Base-by-base conservation (phyloP, 2,329 filamentous ascomycete genomes). In the Xylaria sp. region DNA sequence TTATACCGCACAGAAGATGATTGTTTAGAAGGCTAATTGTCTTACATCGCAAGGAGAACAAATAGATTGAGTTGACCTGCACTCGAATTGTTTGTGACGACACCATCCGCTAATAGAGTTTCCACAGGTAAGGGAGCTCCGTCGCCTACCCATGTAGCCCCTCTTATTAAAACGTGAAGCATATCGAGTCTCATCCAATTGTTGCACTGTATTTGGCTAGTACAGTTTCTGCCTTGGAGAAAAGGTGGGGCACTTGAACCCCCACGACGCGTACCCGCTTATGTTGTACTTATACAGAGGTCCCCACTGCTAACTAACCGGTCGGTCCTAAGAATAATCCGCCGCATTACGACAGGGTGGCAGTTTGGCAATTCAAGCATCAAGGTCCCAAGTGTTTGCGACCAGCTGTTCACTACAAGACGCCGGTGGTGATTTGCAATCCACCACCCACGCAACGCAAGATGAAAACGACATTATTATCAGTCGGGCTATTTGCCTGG, bases 401-500 rank as follows among this genome's bases (percentile, higher is more conserved):
- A 73, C 72, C 72, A 75, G 72, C 67, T 73, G 71, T 72, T 68
- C 72, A 66, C 67, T 67, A 66, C 62, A 63, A 69, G 61, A 57
- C 60, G 30, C 39, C 46, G 23, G 65, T 63, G 68, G 68, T 72
- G 66, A 71, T 68, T 64, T 64, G 53, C 63, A 61, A 61, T 63
- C 61, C 69, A 63, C 57, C 73, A 71, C 69, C 71, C 73, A 72
- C 70, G 71, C 70, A 67, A 70, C 68, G 65, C 75, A 85, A 76
- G 59, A 94, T 94, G 92, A 91, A 88, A 83, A 80, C 90, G 72
- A 83, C 85, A 70, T 81, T 86, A 72, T 76, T 92, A 69, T 82
- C 89, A 62, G 84, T 87, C 74, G 89, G 91, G 83, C 86, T 96
- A 62, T 78, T 97, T 80, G 91, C 91, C 83, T 89, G 86, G 76